Base-by-base conservation (phyloP, 208 protist genomes). In the Trypanosoma platydactyli region DNA sequence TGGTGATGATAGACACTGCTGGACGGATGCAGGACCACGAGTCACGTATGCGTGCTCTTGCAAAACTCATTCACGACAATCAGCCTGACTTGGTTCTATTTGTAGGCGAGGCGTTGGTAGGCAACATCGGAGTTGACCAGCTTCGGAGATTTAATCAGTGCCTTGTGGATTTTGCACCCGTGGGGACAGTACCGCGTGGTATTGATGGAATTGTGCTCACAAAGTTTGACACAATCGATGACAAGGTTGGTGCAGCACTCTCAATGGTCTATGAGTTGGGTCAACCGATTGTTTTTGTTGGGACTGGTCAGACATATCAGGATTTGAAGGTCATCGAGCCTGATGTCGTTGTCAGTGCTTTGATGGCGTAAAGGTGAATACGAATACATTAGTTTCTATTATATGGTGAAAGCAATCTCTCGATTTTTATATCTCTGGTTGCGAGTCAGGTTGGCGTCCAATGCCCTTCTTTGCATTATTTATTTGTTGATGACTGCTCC, bases 191-290 rank as follows among this genome's bases (percentile, higher is more conserved):
- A 4, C 76, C 86, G 18, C 89, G 97, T 42, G 84, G 96, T 5
- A 99, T 99, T 56, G 98, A 99, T 85, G 99, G 99, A 53, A 99
- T 99, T 55, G 83, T 99, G 15, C 82, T 99, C 1, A 99, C 98
- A n/a, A 99, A 99, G 82, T 99, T 99, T 68, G 99, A 99, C 85
- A 99, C 99, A 3, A 99, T 99, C 58, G 99, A 99, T 72, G 99
- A 99, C 72, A 99, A 99, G 86, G 97, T 99, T 13, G 99, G 99
- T 20, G 98, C 99, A 0, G 98, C 99, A 11, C 86, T 99, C 12
- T 99, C 97, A 4, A 99, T 99, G 95, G 98, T 99, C 29, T 99
- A 99, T 72, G 93, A 96, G 44, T 98, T 98, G 5, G 98, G 98
- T 38, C 91, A 98, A 77, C 99, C 99, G 12, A 99, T 99, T 52